Conservation (phyloP, 306 rosid species). For the Canavalia ensiformis region DNA sequence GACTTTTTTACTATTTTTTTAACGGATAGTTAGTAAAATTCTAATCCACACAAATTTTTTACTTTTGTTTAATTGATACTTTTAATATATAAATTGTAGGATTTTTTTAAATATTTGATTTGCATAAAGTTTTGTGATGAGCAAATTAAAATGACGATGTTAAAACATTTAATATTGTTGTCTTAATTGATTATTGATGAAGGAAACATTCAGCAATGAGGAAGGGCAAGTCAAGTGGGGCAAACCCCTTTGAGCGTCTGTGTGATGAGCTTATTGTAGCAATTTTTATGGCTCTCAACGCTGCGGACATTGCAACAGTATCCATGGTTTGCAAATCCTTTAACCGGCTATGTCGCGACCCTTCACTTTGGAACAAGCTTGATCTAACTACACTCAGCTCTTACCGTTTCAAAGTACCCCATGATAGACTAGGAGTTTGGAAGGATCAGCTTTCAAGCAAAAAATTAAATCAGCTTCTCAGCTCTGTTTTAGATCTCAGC, state of each 20-base stretch:
- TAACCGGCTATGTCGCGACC: slow-evolving; percentile 18
- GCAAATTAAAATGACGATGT: background rate
- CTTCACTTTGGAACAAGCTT: slow-evolving; percentile 40
- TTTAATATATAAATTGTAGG: no score
- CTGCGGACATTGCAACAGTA: slow-evolving; percentile 39
- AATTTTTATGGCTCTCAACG: slow-evolving; percentile 41
- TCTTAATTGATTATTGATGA: background rate
- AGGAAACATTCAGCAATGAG: slow-evolving; percentile 6
- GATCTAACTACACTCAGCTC: background rate
- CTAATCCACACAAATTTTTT: no score
- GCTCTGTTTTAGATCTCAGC: slow-evolving; percentile 31
- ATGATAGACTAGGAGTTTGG: background rate
- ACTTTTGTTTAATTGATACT: no score
- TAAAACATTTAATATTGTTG: background rate
- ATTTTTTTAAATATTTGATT: background rate
- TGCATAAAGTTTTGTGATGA: background rate
- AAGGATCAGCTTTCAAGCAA: background rate
- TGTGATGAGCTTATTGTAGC: background rate
- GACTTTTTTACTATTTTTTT: no score
- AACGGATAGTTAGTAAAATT: no score
- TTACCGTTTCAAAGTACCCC: background rate
- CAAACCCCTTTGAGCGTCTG: background rate
- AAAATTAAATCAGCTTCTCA: slow-evolving; percentile 21
- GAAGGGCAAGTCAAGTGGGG: background rate
- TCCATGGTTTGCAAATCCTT: slow-evolving; percentile 40